Evolutionary conservation across 2,329 filamentous ascomycete genomes (phyloP), one percentile per base, ranked within the genome.

Genomic region (Lasiodiplodia sp.): DNA sequence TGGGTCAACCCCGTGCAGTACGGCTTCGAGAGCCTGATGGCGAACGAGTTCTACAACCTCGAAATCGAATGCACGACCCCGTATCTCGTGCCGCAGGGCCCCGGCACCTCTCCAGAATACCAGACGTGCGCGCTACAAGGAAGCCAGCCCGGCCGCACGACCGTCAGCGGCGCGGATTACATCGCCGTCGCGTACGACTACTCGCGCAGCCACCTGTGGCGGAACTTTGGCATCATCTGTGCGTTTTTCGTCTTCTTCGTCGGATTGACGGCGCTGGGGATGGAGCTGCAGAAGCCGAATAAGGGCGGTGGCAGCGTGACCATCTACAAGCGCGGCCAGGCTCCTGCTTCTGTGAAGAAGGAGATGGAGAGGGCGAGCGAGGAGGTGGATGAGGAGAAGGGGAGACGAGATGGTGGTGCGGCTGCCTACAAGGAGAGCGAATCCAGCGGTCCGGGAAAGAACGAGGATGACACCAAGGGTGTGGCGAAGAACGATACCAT

Each of bases 21-120:
- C 69, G 88, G 84, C 0, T 93, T 92, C 68, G 88, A 92, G 71
- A 86, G 86, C 0, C 77, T 94, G 0, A 83, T 93, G 74, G 83
- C 88, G 0, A 93, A 93, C 72, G 91, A 94, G 75, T 92, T 93
- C 68, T 84, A 91, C 71, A 80, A 79, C 37, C 78, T 89, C 1
- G 77, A 84, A 1, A 83, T 90, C 34, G 74, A 84, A 68, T 91
- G 89, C 71, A 82, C 82, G 2, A 75, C 83, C 2, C 85, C 87
- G 0, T 87, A 82, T 65, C 80, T 91, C 4, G 86, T 90, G 0
- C 89, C 89, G 0, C 78, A 81, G 21, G 60, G 40, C 2, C 83
- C 84, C 0, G 82, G 74, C 72, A 83, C 73, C 66, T 79, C 77
- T 62, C 74, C 73, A 69, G 85, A 79, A 44, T 86, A 88, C 64